Conservation (phyloP, 495 filamentous ascomycete genomes). For the Platismatia glauca region DNA sequence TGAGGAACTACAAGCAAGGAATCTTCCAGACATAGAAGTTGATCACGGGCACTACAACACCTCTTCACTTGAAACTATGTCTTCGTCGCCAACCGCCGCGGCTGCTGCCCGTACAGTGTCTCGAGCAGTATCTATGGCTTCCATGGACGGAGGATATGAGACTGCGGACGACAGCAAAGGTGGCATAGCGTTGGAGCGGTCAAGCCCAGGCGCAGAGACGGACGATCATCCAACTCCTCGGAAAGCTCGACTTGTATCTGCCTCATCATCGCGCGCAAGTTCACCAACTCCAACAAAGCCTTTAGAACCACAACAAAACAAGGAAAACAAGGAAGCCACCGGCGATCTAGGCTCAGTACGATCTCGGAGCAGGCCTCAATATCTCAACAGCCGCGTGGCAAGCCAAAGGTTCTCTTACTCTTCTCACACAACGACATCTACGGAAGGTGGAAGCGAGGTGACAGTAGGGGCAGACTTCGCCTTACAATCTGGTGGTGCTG, state of each 20-base stretch:
- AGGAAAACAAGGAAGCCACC: background rate
- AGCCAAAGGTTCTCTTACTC: constrained; percentile 73
- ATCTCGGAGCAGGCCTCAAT: constrained; percentile 54
- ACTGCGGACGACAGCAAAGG: constrained; percentile 31
- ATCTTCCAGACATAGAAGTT: constrained; percentile 24
- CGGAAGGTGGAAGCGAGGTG: constrained; percentile 55
- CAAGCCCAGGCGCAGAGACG: constrained; percentile 21
- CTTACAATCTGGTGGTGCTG: constrained; percentile 72
- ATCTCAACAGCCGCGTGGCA: constrained; percentile 61
- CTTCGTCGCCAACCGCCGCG: constrained; percentile 59
- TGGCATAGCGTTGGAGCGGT: constrained; percentile 15
- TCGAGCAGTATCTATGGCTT: constrained; percentile 41
- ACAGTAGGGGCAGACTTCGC: constrained; percentile 78
- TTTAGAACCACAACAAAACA: background rate
- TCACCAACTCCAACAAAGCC: constrained; percentile 23
- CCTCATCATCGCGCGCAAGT: constrained; percentile 10
- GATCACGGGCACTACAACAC: constrained; percentile 34
- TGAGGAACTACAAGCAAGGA: constrained; percentile 24
- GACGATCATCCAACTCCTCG: constrained; percentile 30
- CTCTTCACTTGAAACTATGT: constrained; percentile 50
- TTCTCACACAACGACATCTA: constrained; percentile 55
- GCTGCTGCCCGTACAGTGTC: constrained; percentile 51
- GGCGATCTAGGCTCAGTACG: background rate
- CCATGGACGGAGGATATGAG: constrained; percentile 25
- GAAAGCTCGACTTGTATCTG: constrained; percentile 17